Base-by-base conservation (phyloP, 2,329 filamentous ascomycete genomes). In the Ilyonectria robusta region DNA sequence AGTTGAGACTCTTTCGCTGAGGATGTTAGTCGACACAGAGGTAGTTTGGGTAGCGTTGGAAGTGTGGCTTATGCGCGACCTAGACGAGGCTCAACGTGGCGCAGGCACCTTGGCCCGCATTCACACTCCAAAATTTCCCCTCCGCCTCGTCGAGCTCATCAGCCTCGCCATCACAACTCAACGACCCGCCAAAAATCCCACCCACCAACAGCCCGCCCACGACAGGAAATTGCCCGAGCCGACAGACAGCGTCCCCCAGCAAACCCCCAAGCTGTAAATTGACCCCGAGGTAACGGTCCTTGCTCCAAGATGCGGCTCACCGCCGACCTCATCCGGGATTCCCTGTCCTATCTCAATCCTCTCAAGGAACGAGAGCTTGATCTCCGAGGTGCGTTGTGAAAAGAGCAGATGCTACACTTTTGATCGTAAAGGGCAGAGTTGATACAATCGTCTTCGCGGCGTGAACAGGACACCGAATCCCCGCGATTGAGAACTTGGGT, bases 281-380 rank as follows among this genome's bases (percentile, higher is more conserved):
- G 23, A 70, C 44, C 50, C 62, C 65, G 72, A 76, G 74, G 74
- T 76, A 75, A 76, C 65, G 64, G 61, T 58, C 59, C 72, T 42
- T 59, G 54, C 72, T 62, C 75, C 81, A 85, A 80, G 73, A 98
- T 99, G 96, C 92, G 95, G 88, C 91, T 99, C 85, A 98, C 95
- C 71, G 92, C 94, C 75, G 96, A 98, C 83, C 91, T 98, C 78
- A 97, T 99, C 85, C 90, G 94, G 83, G 91, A 90, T 83, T 97
- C 96, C 80, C 92, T 97, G 75, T 98, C 95, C 82, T 99, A 98
- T 88, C 93, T 98, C 84, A 99, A 98, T 85, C 95, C 95, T 81
- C 89, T 99, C 83, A 97, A 96, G 86, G 96, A 99, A 89, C 94
- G 96, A 83, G 96, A 99, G 89, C 91, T 99, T 82, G 95, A 98